Evolutionary conservation across 192 early-diverging fungal species (phyloP), one percentile per base, ranked within the genome.

Genomic region (Coemansia sp.): DNA sequence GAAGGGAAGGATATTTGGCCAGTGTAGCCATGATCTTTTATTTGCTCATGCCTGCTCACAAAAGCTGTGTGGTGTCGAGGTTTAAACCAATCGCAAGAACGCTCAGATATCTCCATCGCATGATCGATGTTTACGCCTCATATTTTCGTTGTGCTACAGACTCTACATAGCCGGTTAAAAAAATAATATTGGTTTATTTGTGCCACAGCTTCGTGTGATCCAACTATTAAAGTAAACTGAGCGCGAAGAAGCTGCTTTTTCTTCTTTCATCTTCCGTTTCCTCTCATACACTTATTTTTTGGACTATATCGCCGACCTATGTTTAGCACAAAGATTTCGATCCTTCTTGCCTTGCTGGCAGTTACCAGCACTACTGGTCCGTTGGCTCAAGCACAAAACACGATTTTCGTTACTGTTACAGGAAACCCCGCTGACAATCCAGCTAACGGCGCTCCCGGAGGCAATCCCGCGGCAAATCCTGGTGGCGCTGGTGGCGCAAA

Each of bases 281-380:
- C 37, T n/a, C 19, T 57, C 30, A 19, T 50, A n/a, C 21, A 57
- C 10, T 37, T 59, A 37, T 59, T 59, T 35, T 7, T 35, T 57
- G 8, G 8, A 7, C 17, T 17, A 14, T 59, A 13, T 16, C 28
- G 16, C 11, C 28, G 7, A 57, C 30, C 16, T 23, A 59, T 59
- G 57, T 37, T 59, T 35, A 35, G 57, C 57, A n/a, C 57, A 59
- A 59, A 59, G 57, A 8, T 37, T 6, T 35, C 57, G 32, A 32
- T 59, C 16, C 32, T 37, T 19, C 33, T 59, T 17, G 57, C 57
- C 57, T 37, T 59, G 57, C 6, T 59, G 57, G 57, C 57, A 1
- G 57, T 37, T 59, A 37, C 57, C 33, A 37, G 32, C 32, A 59
- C 6, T 59, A 59, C 32, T 37, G 57, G 57, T 7, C 32, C 57